Evolutionary conservation across 1,284 basidiomycete genomes (phyloP).

Genomic region (Trichosporon asahii): DNA sequence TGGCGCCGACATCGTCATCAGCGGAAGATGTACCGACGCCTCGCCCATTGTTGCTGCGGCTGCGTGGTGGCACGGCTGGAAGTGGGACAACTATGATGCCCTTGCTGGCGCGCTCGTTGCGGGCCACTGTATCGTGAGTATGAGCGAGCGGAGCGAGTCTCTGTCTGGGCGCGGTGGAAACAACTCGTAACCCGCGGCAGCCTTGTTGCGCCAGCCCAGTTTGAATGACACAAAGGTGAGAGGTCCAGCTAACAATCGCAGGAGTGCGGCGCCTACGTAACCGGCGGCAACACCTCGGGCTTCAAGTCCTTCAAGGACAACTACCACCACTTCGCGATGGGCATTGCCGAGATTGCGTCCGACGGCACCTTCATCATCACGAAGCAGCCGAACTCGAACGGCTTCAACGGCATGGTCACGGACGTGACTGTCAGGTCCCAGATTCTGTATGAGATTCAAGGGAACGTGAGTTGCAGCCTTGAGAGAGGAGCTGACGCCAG

Average conservation of each 20-base stretch:
- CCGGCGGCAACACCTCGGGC: slow-evolving; percentile 32
- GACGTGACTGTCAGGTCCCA: slow-evolving; percentile 20
- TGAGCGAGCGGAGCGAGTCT: not conserved
- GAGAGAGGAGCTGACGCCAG: not conserved
- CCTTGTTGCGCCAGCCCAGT: not conserved
- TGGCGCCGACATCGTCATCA: slow-evolving; percentile 37
- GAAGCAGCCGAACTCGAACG: slow-evolving; percentile 17
- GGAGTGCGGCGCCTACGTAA: slow-evolving; percentile 32
- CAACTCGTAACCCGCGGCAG: not conserved
- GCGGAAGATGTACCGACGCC: slow-evolving; percentile 33
- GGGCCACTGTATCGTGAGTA: slow-evolving; percentile 22
- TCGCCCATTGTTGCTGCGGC: slow-evolving; percentile 30
- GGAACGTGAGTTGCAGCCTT: slow-evolving; percentile 12
- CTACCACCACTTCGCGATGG: slow-evolving; percentile 30
- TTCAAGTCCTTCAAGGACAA: slow-evolving; percentile 27
- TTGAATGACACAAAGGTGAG: not conserved
- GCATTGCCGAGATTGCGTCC: slow-evolving; percentile 32
- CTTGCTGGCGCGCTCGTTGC: slow-evolving; percentile 32
- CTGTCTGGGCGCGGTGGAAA: not conserved
- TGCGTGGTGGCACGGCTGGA: slow-evolving; percentile 32
- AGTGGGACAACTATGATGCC: slow-evolving; percentile 25
- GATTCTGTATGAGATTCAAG: slow-evolving; percentile 29
- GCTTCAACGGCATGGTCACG: slow-evolving; percentile 22
- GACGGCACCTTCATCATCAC: slow-evolving; percentile 32
- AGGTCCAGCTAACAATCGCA: not conserved